These are phyloP conservation scores for Eimeria nieschulzi DNA, from an alignment of 169 alveolate species.

Conservation along the genomic window DNA sequence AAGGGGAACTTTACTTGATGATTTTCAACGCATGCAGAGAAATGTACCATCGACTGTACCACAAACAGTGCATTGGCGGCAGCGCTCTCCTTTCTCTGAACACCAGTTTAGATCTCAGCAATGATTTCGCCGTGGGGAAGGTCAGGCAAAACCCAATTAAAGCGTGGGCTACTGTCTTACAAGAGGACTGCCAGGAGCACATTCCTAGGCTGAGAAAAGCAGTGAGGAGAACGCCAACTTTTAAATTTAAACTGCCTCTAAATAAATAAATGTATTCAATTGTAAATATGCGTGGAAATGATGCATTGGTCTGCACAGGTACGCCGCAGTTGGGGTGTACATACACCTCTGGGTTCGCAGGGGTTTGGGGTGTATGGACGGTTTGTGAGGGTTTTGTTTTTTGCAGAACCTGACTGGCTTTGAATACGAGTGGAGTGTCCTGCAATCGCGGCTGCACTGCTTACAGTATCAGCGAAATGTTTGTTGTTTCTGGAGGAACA, in stretches of 20 bases:
- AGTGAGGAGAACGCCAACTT: neutral
- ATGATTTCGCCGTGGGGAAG: constrained; percentile 86
- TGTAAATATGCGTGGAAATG: too few species aligned
- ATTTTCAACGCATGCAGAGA: constrained; percentile 87
- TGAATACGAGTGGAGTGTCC: constrained; percentile 54
- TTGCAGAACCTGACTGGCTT: constrained; percentile 32
- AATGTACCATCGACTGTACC: constrained; percentile 82
- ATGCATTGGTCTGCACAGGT: too few species aligned
- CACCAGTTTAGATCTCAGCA: constrained; percentile 81
- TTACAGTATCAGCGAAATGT: constrained; percentile 23
- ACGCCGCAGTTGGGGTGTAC: too few species aligned
- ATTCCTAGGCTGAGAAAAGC: neutral
- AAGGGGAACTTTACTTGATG: constrained; percentile 87
- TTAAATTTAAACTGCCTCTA: neutral
- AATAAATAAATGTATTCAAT: neutral
- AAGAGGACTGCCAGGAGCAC: constrained; percentile 17
- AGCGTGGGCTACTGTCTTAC: constrained; percentile 76
- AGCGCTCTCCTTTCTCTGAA: constrained; percentile 83
- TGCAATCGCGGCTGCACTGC: constrained; percentile 64
- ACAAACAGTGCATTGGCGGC: constrained; percentile 84
- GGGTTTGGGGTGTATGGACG: too few species aligned
- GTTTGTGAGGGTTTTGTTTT: too few species aligned
- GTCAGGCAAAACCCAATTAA: constrained; percentile 84
- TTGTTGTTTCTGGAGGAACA: constrained; percentile 1
- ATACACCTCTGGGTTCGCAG: too few species aligned